These are phyloP conservation scores for Globisporangium middletonii DNA, from an alignment of 352 stramenopile species.

Conservation along the genomic window DNA sequence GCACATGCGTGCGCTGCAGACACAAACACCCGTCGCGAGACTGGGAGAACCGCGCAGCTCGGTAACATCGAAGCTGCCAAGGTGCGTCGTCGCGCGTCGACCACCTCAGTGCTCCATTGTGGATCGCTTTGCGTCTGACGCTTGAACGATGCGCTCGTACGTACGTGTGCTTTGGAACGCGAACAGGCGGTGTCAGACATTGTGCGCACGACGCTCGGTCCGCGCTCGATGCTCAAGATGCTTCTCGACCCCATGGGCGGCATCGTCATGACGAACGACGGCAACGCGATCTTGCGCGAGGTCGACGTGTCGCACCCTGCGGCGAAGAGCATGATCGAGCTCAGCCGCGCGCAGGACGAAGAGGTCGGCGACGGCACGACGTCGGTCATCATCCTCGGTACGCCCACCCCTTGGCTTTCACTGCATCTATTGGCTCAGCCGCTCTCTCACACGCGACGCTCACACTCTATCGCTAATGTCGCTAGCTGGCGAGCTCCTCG, in stretches of 20 bases:
- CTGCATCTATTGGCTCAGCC: not conserved
- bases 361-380: constrained; percentile 99
- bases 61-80: constrained; percentile 98
- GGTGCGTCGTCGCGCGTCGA: constrained; percentile 12
- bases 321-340: constrained; percentile 99
- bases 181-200: constrained; percentile 94
- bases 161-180: not conserved
- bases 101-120: not conserved
- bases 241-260: constrained; percentile 99
- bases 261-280: constrained; percentile 99
- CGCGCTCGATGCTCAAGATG: constrained; percentile 99
- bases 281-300: constrained; percentile 98
- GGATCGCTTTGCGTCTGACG: not conserved
- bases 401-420: constrained; percentile 1
- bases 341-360: constrained; percentile 98
- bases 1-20: constrained; percentile 37
- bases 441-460: not conserved
- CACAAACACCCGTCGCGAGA: constrained; percentile 98
- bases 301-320: constrained; percentile 97
- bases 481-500: constrained; percentile 94
- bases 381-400: constrained; percentile 98
- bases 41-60: constrained; percentile 96
- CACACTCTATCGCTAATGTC: constrained; percentile 1
- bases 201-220: constrained; percentile 98
- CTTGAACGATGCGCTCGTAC: not conserved